A percentile compares a stretch with the other conserved stretches of the same genome.
Conservation (phyloP, 2,329 filamentous ascomycete species). For the Fusarium sp. region DNA sequence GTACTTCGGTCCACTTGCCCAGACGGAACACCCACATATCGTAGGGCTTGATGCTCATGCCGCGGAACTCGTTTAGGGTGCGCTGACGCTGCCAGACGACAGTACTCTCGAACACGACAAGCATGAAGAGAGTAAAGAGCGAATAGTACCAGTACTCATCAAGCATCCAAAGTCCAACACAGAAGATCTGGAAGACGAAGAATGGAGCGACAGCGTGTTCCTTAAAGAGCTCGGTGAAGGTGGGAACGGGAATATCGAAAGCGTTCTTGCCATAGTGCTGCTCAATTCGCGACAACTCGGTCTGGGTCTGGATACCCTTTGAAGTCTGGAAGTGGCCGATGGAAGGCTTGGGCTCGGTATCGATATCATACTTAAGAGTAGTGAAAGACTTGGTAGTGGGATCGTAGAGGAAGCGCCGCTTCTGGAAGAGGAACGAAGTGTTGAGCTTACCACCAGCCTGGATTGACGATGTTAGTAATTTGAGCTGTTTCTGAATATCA, state of each 20-base stretch:
- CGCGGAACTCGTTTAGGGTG: constrained; percentile 94
- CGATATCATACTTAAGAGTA: constrained; percentile 84
- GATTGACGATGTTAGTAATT: constrained; percentile 16
- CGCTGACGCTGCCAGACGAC: constrained; percentile 99
- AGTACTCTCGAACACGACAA: constrained; percentile 96
- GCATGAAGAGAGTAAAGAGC: constrained; percentile 98
- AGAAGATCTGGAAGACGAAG: constrained; percentile 99
- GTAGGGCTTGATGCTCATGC: constrained; percentile 99
- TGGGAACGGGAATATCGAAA: constrained; percentile 97
- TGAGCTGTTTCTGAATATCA: background rate
- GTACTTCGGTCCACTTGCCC: constrained; percentile 86
- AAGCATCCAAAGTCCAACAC: constrained; percentile 96
- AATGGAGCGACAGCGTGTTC: constrained; percentile 98
- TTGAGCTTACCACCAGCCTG: constrained; percentile 78
- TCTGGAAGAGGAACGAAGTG: constrained; percentile 95
- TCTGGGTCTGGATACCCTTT: constrained; percentile 75
- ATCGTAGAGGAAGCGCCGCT: constrained; percentile 92
- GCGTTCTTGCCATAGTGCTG: constrained; percentile 96
- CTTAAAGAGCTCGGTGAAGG: constrained; percentile 94
- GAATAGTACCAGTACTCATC: constrained; percentile 99
- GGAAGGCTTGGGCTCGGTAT: constrained; percentile 82
- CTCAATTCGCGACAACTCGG: constrained; percentile 82
- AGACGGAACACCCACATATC: constrained; percentile 90
- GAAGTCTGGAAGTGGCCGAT: constrained; percentile 83
- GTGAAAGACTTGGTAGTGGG: constrained; percentile 77